Conservation (phyloP, 2,329 filamentous ascomycete species). For the Aphanoascus verrucosus region DNA sequence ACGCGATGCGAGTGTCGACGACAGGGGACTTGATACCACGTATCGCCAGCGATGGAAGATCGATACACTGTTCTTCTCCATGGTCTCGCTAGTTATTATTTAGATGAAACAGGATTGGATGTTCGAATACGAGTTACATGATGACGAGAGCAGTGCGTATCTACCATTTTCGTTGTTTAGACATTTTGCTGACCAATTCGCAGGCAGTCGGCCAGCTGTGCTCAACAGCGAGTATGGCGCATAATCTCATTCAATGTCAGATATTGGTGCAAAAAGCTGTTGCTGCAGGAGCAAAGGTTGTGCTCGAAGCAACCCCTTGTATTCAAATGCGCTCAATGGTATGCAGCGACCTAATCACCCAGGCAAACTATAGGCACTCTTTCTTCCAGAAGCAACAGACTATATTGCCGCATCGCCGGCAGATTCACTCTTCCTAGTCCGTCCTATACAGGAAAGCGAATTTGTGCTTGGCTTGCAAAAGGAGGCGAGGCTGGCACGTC, state of each 20-base stretch:
- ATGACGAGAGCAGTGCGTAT: constrained; percentile 16
- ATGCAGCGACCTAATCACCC: constrained; percentile 3
- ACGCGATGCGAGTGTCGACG: background rate
- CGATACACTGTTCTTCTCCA: background rate
- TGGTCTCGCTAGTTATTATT: background rate
- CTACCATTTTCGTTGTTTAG: background rate
- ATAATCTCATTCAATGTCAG: constrained; percentile 72
- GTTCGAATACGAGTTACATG: background rate
- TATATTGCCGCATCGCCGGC: constrained; percentile 64
- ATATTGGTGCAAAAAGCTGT: constrained; percentile 62
- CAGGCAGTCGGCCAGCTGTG: constrained; percentile 85
- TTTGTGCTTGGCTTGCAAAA: constrained; percentile 68
- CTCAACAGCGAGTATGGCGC: constrained; percentile 64
- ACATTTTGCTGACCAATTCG: constrained; percentile 12
- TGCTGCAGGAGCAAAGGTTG: constrained; percentile 64
- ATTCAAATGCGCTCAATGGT: constrained; percentile 6
- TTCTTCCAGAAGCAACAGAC: constrained; percentile 84
- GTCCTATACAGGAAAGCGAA: constrained; percentile 52
- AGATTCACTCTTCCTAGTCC: constrained; percentile 61
- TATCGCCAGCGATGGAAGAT: background rate
- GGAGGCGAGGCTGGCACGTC: constrained; percentile 50
- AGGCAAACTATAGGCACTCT: constrained; percentile 52
- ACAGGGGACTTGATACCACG: background rate
- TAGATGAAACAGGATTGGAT: background rate
- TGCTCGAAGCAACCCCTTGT: constrained; percentile 1